Conservation (phyloP, 2,329 filamentous ascomycete species). For the Tolypocladium ophioglossoides region DNA sequence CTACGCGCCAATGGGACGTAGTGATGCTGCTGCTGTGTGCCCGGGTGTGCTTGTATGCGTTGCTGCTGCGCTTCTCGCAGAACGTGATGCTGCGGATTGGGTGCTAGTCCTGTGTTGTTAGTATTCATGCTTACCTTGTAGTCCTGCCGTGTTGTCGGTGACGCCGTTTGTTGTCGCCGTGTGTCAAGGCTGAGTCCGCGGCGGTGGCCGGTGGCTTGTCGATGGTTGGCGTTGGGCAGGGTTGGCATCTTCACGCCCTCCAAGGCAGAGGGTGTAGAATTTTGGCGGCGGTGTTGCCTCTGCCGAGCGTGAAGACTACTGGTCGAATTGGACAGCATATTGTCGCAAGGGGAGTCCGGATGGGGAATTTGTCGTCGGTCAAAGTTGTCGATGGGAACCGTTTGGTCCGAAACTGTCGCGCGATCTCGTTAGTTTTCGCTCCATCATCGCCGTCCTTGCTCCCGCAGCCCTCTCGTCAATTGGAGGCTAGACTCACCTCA, state of each 20-base stretch:
- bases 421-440: conserved; percentile 2
- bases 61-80: conserved; percentile 88
- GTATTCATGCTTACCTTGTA: conserved; percentile 40
- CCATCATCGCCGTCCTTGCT: not conserved
- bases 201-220: conserved; percentile 49
- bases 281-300: conserved; percentile 65
- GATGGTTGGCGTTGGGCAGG: conserved; percentile 43
- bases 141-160: conserved; percentile 19
- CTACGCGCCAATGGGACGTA: conserved; percentile 20
- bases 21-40: conserved; percentile 25
- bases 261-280: conserved; percentile 71
- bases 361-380: conserved; percentile 38
- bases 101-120: conserved; percentile 47
- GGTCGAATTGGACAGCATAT: conserved; percentile 70
- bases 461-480: not conserved
- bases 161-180: conserved; percentile 40
- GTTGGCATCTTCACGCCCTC: conserved; percentile 61
- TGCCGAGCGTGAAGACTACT: conserved; percentile 56
- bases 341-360: conserved; percentile 64
- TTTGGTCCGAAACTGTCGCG: conserved; percentile 30
- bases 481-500: conserved; percentile 47
- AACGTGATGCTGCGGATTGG: conserved; percentile 54
- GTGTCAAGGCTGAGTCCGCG: conserved; percentile 79
- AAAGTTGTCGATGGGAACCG: conserved; percentile 40
- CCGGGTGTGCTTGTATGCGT: conserved; percentile 66